Evolutionary conservation across 2,329 filamentous ascomycete species (phyloP).

Genomic region (Botrytis aclada): DNA sequence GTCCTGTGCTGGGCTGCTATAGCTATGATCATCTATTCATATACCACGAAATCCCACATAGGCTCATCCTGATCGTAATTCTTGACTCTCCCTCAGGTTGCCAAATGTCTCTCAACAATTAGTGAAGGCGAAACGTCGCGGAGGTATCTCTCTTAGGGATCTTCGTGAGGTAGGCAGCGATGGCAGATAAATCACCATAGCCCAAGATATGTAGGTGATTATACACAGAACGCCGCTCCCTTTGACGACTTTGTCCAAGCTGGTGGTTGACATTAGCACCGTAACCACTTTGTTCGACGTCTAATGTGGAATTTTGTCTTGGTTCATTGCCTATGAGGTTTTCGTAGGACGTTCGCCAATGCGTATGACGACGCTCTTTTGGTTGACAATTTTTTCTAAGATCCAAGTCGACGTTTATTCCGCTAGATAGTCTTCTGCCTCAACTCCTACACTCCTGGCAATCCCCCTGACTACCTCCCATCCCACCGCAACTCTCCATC

Average conservation of each 20-base stretch:
- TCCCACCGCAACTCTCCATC: conserved; percentile 75
- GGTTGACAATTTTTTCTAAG: too few species aligned
- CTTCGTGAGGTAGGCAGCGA: background rate
- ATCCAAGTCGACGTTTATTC: conserved; percentile 45
- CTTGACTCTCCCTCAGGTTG: too few species aligned
- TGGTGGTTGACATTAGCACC: background rate
- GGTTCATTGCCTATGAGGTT: background rate
- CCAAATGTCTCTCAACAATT: background rate
- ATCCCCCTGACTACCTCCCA: conserved; percentile 73
- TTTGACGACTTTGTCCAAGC: background rate
- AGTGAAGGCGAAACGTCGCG: background rate
- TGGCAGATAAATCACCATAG: background rate
- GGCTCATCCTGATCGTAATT: background rate
- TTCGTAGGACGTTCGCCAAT: background rate
- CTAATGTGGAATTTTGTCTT: background rate
- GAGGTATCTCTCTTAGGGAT: background rate
- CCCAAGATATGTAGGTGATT: background rate
- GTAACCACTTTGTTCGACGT: background rate
- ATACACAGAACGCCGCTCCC: background rate
- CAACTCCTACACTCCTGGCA: conserved; percentile 71
- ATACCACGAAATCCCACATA: background rate
- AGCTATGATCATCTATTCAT: background rate
- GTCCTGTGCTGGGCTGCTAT: background rate
- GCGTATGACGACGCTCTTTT: background rate
- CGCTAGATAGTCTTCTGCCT: conserved; percentile 72